Percentiles rank a stretch among this genome's conserved stretches.
phyloP scores from a whole-genome alignment of 768 basidiomycete species.

The Collybia sordida region DNA sequence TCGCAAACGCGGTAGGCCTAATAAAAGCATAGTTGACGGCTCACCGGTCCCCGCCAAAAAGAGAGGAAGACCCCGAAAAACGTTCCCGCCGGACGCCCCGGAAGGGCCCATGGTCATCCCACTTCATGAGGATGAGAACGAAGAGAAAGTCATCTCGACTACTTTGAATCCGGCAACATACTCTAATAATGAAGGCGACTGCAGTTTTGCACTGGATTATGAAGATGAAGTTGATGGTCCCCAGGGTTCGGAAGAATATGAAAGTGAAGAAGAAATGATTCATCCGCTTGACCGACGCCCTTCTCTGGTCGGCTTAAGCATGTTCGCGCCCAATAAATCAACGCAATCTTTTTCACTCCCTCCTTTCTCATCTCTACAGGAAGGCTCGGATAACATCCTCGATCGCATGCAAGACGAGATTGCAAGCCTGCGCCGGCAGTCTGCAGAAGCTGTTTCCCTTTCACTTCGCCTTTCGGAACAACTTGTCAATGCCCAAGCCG shows the following conservation, averaged over 20 bases:
- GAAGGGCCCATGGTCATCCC: slow-evolving; percentile 3
- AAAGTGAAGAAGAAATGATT: slow-evolving; percentile 68
- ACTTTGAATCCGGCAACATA: background rate
- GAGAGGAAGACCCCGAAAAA: slow-evolving; percentile 40
- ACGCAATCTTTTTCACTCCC: slow-evolving; percentile 39
- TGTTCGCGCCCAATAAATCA: slow-evolving; percentile 26
- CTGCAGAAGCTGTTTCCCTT: slow-evolving; percentile 65
- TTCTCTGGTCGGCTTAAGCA: slow-evolving; percentile 35
- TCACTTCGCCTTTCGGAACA: slow-evolving; percentile 69
- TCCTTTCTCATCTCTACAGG: slow-evolving; percentile 38
- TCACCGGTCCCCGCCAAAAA: slow-evolving; percentile 28
- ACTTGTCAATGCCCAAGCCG: slow-evolving; percentile 63
- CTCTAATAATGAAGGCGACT: slow-evolving; percentile 5
- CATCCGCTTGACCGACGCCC: slow-evolving; percentile 44
- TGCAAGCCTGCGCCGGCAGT: slow-evolving; percentile 59
- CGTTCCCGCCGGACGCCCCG: slow-evolving; percentile 2
- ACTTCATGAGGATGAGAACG: slow-evolving; percentile 18
- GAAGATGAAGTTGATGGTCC: slow-evolving; percentile 17
- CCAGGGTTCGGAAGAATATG: slow-evolving; percentile 49
- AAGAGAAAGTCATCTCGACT: slow-evolving; percentile 12
- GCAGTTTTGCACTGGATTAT: slow-evolving; percentile 4
- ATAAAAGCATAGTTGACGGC: slow-evolving; percentile 38
- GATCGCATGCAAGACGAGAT: slow-evolving; percentile 70
- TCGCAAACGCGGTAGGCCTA: slow-evolving; percentile 70
- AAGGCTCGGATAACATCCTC: slow-evolving; percentile 41